Percentiles rank a stretch among this genome's conserved stretches.
Evolutionary conservation across 1,139 yeast genomes (phyloP).

Genomic region (Eremothecium coryli): DNA sequence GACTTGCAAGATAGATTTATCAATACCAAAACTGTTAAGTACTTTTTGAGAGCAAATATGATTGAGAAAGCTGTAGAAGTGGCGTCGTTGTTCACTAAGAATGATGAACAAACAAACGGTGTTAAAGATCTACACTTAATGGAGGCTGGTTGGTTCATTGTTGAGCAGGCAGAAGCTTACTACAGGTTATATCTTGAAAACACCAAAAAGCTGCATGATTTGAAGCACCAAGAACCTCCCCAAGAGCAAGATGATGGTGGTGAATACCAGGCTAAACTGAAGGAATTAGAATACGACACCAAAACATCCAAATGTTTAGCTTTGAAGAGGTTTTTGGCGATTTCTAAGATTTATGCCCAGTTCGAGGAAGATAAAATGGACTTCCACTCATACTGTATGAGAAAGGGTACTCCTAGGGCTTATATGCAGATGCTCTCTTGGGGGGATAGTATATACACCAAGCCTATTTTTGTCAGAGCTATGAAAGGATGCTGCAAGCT

Average conservation of each 20-base stretch:
- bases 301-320: slow-evolving; percentile 58
- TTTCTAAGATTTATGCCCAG: slow-evolving; percentile 58
- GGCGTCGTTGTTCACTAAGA: slow-evolving; percentile 74
- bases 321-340: slow-evolving; percentile 64
- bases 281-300: slow-evolving; percentile 26
- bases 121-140: slow-evolving; percentile 77
- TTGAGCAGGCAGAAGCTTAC: slow-evolving; percentile 81
- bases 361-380: slow-evolving; percentile 82
- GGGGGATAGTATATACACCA: slow-evolving; percentile 66
- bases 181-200: slow-evolving; percentile 35
- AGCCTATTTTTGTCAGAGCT: slow-evolving; percentile 65
- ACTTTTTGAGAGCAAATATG: slow-evolving; percentile 68
- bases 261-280: slow-evolving; percentile 11
- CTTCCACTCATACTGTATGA: slow-evolving; percentile 85
- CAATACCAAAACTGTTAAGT: slow-evolving; percentile 81
- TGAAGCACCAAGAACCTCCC: slow-evolving; percentile 21
- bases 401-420: slow-evolving; percentile 84
- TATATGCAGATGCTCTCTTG: slow-evolving; percentile 67
- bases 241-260: slow-evolving; percentile 24
- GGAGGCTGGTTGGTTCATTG: slow-evolving; percentile 87
- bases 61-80: slow-evolving; percentile 67
- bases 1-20: slow-evolving; percentile 89
- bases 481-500: slow-evolving; percentile 55
- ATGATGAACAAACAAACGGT: slow-evolving; percentile 71
- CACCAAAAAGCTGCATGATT: slow-evolving; percentile 28